Evolutionary conservation across 2,329 filamentous ascomycete species (phyloP).

Genomic region (Botrytis medusae): DNA sequence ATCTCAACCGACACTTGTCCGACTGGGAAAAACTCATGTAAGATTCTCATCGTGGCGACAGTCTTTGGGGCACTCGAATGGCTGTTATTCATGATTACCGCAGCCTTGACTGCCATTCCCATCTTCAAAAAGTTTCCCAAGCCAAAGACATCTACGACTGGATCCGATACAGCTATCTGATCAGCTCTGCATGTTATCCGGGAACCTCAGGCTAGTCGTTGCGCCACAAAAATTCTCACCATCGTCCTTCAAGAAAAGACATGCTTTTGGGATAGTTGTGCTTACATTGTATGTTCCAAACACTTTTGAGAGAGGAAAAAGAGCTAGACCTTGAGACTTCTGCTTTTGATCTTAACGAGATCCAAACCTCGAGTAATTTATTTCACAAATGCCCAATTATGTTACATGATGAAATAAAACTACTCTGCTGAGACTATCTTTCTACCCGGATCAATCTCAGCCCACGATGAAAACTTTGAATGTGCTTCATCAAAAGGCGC

Average conservation of each 20-base stretch:
- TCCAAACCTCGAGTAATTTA: neutral
- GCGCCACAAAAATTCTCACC: neutral
- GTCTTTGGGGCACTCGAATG: neutral
- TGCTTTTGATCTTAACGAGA: neutral
- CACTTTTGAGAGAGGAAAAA: rapidly evolving
- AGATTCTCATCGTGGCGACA: neutral
- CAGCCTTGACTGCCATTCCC: neutral
- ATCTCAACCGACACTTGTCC: neutral
- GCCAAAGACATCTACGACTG: neutral
- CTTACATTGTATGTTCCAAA: neutral
- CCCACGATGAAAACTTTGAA: neutral
- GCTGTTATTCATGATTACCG: neutral
- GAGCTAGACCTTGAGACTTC: no score
- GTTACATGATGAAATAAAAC: neutral
- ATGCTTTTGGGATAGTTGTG: neutral
- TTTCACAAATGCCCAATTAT: neutral
- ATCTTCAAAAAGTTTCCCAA: neutral
- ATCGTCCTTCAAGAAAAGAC: neutral
- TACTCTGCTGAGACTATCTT: neutral
- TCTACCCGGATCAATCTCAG: neutral
- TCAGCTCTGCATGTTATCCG: neutral
- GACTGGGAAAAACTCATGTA: neutral
- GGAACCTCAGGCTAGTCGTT: neutral
- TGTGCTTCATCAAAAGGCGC: neutral
- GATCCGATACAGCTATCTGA: neutral